Evolutionary conservation across 108 stramenopile species (phyloP).

Genomic region (Mayamaea pseudoterrestris): DNA sequence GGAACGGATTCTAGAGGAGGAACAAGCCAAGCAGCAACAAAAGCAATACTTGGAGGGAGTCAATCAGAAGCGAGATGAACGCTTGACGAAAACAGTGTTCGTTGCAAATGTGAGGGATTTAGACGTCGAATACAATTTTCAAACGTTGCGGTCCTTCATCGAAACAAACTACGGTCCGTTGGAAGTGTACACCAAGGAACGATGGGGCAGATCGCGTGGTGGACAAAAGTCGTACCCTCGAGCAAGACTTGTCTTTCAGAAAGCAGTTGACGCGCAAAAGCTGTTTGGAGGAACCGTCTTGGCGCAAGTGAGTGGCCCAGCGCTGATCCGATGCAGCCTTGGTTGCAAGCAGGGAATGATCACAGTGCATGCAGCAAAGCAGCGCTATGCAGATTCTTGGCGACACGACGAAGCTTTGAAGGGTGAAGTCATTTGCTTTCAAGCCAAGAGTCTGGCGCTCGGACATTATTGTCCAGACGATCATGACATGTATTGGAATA

Average conservation of each 20-base stretch:
- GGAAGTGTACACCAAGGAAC: conserved; percentile 1
- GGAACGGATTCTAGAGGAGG: too few species aligned
- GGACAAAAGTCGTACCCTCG: conserved; percentile 2
- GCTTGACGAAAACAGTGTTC: neutral
- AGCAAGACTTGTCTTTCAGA: conserved; percentile 9
- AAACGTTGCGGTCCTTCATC: neutral
- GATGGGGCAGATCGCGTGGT: neutral
- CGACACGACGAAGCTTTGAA: conserved; percentile 5
- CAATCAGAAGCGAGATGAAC: too few species aligned
- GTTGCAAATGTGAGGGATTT: neutral
- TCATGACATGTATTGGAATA: conserved; percentile 1
- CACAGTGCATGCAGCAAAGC: conserved; percentile 5
- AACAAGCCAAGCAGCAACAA: too few species aligned
- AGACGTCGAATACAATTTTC: neutral
- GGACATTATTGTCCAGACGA: conserved; percentile 12
- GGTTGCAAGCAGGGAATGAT: conserved; percentile 4
- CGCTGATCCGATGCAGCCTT: neutral
- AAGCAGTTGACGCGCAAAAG: conserved; percentile 7
- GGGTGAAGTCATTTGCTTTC: conserved; percentile 1
- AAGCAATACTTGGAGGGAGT: too few species aligned
- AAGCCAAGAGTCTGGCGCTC: conserved; percentile 1
- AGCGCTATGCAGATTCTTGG: neutral
- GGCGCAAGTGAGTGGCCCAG: neutral
- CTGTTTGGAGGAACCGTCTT: conserved; percentile 9
- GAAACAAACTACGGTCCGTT: conserved; percentile 10